phyloP scores from a whole-genome alignment of 352 stramenopile genomes.

The Phytophthora hybrid region DNA sequence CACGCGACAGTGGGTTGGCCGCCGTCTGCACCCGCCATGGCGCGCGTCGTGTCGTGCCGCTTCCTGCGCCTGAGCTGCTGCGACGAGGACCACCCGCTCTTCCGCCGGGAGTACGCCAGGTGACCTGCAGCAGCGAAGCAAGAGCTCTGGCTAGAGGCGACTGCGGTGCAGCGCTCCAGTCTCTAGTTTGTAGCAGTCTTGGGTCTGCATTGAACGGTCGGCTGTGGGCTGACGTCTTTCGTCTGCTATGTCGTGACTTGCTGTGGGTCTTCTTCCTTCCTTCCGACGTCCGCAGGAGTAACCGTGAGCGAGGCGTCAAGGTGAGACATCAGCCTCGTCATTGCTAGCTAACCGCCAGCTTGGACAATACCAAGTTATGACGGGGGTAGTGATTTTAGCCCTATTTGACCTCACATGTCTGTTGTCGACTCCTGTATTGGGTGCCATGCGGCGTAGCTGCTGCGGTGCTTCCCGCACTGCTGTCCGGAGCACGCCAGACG shows the following conservation, averaged over 20 bases:
- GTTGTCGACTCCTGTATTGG: not conserved
- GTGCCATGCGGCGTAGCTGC: slow-evolving; percentile 2
- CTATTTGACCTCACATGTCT: not conserved
- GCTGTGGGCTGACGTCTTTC: not conserved
- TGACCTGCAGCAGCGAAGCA: not conserved
- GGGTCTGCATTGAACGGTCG: not conserved
- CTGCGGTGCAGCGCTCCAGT: not conserved
- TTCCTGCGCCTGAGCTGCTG: no score
- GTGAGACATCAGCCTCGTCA: not conserved
- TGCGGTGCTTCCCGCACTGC: slow-evolving; percentile 51
- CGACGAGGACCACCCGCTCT: no score
- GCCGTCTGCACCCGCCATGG: no score
- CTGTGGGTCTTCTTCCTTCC: no score
- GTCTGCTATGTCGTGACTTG: no score
- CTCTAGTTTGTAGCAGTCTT: not conserved
- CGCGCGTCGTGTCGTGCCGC: no score
- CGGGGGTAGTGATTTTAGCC: not conserved
- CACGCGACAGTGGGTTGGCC: no score
- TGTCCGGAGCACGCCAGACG: slow-evolving; percentile 32
- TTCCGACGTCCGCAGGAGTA: slow-evolving; percentile 9
- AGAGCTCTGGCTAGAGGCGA: not conserved
- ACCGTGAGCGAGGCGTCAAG: slow-evolving; percentile 19
- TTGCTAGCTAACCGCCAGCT: not conserved
- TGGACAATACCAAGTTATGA: not conserved
- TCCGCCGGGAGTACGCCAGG: no score